Conservation (phyloP, 2,329 filamentous ascomycete genomes). For the Colletotrichum godetiae region DNA sequence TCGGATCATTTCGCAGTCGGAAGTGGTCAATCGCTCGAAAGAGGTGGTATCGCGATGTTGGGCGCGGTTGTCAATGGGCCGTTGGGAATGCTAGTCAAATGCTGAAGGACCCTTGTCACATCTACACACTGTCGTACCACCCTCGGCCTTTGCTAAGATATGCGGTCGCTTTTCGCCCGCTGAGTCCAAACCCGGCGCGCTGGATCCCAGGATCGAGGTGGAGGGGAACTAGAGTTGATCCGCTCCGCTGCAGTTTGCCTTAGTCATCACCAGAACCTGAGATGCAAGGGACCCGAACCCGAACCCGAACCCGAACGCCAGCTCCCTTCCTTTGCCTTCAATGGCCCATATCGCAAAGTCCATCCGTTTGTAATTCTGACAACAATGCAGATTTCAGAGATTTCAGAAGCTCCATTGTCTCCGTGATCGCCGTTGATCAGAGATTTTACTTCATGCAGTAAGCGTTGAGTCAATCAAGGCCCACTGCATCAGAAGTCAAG, state of each 20-base stretch:
- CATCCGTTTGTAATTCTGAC: too few relatives aligned
- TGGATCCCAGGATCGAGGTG: not conserved
- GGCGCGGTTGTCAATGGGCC: not conserved
- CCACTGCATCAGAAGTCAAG: too few relatives aligned
- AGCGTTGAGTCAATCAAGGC: too few relatives aligned
- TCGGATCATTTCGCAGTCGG: conserved; percentile 16
- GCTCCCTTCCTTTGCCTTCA: too few relatives aligned
- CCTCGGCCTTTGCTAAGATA: not conserved
- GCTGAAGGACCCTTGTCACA: conserved; percentile 13
- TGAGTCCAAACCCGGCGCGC: not conserved
- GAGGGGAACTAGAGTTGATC: not conserved
- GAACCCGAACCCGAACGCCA: not conserved
- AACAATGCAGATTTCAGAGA: too few relatives aligned
- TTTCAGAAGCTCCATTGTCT: too few relatives aligned
- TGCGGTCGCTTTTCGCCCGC: not conserved
- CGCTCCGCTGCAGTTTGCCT: not conserved
- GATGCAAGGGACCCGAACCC: not conserved
- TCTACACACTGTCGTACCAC: conserved; percentile 27
- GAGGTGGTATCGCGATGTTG: not conserved
- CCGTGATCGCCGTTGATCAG: too few relatives aligned
- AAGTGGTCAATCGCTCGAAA: not conserved
- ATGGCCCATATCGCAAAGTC: too few relatives aligned
- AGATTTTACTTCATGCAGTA: too few relatives aligned
- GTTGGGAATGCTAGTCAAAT: not conserved
- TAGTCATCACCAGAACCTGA: not conserved